Base-by-base conservation (phyloP, 1,139 yeast genomes). In the Taiozyma sp. region DNA sequence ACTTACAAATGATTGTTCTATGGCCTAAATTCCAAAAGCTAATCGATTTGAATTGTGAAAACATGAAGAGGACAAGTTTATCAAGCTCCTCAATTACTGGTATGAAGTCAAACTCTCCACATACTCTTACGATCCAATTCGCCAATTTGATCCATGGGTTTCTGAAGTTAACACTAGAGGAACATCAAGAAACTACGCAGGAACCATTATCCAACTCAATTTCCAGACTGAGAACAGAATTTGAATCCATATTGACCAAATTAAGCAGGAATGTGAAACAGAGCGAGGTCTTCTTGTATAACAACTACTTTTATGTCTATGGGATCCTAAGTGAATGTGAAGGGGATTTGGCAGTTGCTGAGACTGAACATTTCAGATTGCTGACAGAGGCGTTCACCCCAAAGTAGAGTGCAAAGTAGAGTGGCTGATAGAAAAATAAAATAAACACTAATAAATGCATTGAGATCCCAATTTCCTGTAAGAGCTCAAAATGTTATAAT, bases 21-120 rank as follows among this genome's bases (percentile, higher is more conserved):
- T 92, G 97, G 97, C 97, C 97, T 1, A 83, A 80, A 53, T 87
- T 91, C 62, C 96, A 93, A 61, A 77, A 74, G 48, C 73, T 88
- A 42, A 78, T 91, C 49, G 97, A 91, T 66, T 70, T 79, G 46
- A 89, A 91, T 61, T 85, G 96, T 64, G 90, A 85, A 24, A 79
- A 82, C 30, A 71, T 91, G 67, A 58, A 56, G 64, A 49, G 66
- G 66, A 23, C 62, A 61, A 19, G 58, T 58, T 23, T 60, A 47
- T 63, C 60, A 44, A 54, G 63, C 4, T 60, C 63, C 39, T 65
- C 57, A n/a, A 62, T 67, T 30, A 55, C 68, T 34, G 60, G 63
- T n/a, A 55, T 64, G 9, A 66, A 64, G 64, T 67, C 67, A 45
- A 73, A 61, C 63, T 73, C 66, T 45, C 93, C 83, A 60, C 91